Base-by-base conservation (phyloP, 2,329 filamentous ascomycete species). In the Diplodia seriata region DNA sequence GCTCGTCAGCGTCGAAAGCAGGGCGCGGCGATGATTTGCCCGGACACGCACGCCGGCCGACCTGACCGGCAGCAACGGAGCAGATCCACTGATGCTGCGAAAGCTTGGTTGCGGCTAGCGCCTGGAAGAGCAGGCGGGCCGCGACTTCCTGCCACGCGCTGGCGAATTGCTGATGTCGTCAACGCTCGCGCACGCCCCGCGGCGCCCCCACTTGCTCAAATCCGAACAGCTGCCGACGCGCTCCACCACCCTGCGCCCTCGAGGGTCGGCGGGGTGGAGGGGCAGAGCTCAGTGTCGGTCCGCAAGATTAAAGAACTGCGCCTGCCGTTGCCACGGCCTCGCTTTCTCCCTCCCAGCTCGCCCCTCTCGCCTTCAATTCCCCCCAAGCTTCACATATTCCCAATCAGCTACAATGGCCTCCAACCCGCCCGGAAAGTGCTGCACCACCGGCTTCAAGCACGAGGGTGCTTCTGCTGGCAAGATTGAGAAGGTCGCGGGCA, bases 361-460 rank as follows among this genome's bases (percentile, higher is more conserved):
- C 31, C 6, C n/a, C 29, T 26, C 50, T 29, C 26, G 14, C n/a
- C 40, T 38, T 18, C 31, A 38, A 20, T 26, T 36, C n/a, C 53
- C 4, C 23, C 20, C 36, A 23, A 38, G 15, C 51, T 14, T 18
- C 62, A 5, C 29, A 49, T 57, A 3, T 9, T 15, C 59, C 4
- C 26, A 43, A 33, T 4, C 23, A 23, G 33, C 40, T 47, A 64
- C 55, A 65, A 86, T 86, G 84, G 79, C 84, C 26, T 86, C 85
- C 51, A 79, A 85, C 71, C 79, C 83, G n/a, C 81, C 83, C 54
- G 78, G 75, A 68, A 72, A 78, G 59, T 85, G 83, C 78, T 85
- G 83, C 72, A 75, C 80, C 70, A 70, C 78, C 67, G 83, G 83
- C 79, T 74, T 86, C 74, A 84, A 82, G 76, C 85, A 86, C 71